Evolutionary conservation across 1,139 yeast species (phyloP), one percentile per base, ranked within the genome.

Genomic region (Nakaseomyces glabratus): DNA sequence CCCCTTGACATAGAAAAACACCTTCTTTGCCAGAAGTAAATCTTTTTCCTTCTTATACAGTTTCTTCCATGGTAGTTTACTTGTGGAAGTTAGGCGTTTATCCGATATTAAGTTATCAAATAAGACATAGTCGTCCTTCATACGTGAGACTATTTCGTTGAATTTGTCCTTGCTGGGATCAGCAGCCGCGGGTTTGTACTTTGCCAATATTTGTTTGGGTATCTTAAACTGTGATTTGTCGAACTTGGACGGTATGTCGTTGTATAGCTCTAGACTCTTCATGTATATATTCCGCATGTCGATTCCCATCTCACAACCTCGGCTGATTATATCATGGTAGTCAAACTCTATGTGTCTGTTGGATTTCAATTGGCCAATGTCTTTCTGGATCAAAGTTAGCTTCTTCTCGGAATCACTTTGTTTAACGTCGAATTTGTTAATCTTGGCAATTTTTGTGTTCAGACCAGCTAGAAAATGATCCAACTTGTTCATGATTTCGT

Each of bases 281-380:
- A 53, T 42, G 34, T 52, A 54, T 5, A 53, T 44, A 14, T 49
- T 48, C 7, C 26, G 12, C 51, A 52, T 52, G 28, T 54, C 51
- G 29, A 47, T 49, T 14, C 50, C 48, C 52, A 51, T 50, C 33
- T 51, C 52, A 34, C 52, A 51, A n/a, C 53, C 58, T 24, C 50
- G 41, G 13, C 42, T 39, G 4, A 55, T 44, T 11, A 57, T 41
- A 35, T 55, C 60, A 29, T 48, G 51, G 33, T 48, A 53, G 17
- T 42, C 48, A n/a, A 49, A 38, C 34, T 41, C 42, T 6, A 44
- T 43, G 11, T 39, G 38, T 21, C 39, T 45, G 21, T 42, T 48
- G 3, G 42, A 36, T 16, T 43, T 39, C 3, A 40, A 34, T 13
- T 35, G 40, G 25, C 39, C 45, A 28, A 36, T 34, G 15, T 37